These are phyloP conservation scores for Xylaria sp. DNA, from an alignment of 2,329 filamentous ascomycete genomes.

Conservation along the genomic window DNA sequence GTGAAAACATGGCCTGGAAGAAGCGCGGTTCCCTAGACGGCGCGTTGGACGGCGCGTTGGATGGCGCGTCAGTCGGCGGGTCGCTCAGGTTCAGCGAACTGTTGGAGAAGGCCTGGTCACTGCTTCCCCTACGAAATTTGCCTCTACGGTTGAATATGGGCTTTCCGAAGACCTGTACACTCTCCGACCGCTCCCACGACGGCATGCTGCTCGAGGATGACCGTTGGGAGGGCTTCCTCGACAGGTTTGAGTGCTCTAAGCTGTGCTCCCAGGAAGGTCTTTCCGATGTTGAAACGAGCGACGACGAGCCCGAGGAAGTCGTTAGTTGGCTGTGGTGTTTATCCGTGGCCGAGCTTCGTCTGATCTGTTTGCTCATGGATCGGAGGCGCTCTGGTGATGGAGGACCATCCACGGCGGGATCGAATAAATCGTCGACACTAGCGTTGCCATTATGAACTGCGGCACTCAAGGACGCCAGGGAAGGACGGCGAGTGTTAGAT, in stretches of 20 bases:
- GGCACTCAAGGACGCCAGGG: constrained; percentile 16
- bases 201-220: constrained; percentile 58
- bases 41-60: too few relatives aligned
- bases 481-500: constrained; percentile 24
- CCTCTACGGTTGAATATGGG: constrained; percentile 60
- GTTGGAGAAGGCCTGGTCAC: constrained; percentile 49
- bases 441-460: constrained; percentile 18
- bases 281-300: constrained; percentile 52
- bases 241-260: constrained; percentile 52
- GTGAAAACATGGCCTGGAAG: constrained; percentile 54
- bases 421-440: constrained; percentile 50
- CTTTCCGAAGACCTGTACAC: constrained; percentile 62
- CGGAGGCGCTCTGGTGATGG: constrained; percentile 63
- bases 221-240: constrained; percentile 58
- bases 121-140: constrained; percentile 55
- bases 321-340: constrained; percentile 51
- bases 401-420: constrained; percentile 62
- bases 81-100: constrained; percentile 55
- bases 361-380: constrained; percentile 58
- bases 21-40: constrained; percentile 49
- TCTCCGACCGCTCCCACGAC: constrained; percentile 59
- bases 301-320: constrained; percentile 60
- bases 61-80: constrained; percentile 38
- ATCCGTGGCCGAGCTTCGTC: constrained; percentile 52
- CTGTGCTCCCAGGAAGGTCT: constrained; percentile 54